Conservation (phyloP, 768 basidiomycete species). For the Tylopilus felleus region DNA sequence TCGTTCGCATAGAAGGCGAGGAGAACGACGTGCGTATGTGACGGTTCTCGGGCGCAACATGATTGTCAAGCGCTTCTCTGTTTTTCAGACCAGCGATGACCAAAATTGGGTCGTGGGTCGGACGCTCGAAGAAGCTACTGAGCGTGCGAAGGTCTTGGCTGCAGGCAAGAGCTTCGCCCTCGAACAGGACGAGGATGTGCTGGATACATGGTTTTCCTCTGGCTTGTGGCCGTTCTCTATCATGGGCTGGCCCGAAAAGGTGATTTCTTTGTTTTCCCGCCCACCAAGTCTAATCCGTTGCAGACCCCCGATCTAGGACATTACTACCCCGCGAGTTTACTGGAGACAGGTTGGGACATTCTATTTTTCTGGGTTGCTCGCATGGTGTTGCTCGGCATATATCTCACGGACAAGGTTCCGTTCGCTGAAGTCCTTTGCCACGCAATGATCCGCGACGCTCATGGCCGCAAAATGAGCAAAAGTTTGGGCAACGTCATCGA, state of each 20-base stretch:
- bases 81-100: conserved; percentile 57
- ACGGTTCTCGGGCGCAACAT: not conserved
- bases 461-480: conserved; percentile 99
- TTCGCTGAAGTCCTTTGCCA: conserved; percentile 97
- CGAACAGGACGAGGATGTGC: conserved; percentile 93
- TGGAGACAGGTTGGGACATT: conserved; percentile 99
- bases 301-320: conserved; percentile 73
- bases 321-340: conserved; percentile 87
- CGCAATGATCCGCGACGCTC: conserved; percentile 98
- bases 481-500: conserved; percentile 97
- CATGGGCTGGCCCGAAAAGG: conserved; percentile 96
- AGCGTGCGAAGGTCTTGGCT: conserved; percentile 69
- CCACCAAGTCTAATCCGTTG: not conserved
- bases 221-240: conserved; percentile 97
- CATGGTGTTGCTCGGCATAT: conserved; percentile 91
- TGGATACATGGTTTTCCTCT: conserved; percentile 99
- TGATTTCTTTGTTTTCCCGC: conserved; percentile 24
- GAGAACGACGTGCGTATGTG: conserved; percentile 54
- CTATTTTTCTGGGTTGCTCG: conserved; percentile 99
- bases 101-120: conserved; percentile 92
- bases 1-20: conserved; percentile 78
- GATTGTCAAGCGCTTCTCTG: not conserved
- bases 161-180: conserved; percentile 65
- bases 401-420: conserved; percentile 87
- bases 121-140: conserved; percentile 68